Base-by-base conservation (phyloP, 805 yeast species). In the Lipomyces chichibuensis region DNA sequence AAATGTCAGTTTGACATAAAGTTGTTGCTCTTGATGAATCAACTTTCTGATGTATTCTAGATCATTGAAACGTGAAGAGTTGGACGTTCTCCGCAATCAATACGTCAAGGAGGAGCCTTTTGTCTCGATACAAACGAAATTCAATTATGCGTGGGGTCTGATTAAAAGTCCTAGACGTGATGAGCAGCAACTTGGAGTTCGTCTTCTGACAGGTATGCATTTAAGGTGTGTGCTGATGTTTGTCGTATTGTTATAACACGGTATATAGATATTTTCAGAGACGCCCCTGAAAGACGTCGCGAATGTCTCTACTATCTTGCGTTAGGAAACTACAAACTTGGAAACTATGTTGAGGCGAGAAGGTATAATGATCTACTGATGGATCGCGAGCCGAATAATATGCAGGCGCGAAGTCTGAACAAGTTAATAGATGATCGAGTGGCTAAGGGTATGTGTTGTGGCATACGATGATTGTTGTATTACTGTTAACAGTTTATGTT, bases 121-220 rank as follows among this genome's bases (percentile, higher is more conserved):
- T 52, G 92, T 91, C 0, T 83, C 93, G 0, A 84, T 90, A 0
- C 98, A 92, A 77, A 88, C 97, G 1, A 85, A 87, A 65, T 95
- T 95, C 83, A 95, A 96, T 78, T 91, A 90, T 74, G 96, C 98
- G 0, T 95, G 99, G 99, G 99, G 96, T 2, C 81, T 95, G 60
- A 85, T 96, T 69, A 93, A 92, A 77, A 87, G 96, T 1, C 75
- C 78, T 60, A 82, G 83, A 60, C 81, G 82, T 27, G 83, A 81
- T 52, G 89, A 90, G 69, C 96, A 91, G 75, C 83, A 89, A 72
- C 82, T 88, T 60, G 99, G 98, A 0, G 86, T 95, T 20, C 87
- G 85, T 63, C 82, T 94, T 35, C 81, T 95, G 66, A 85, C 91
- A 0, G 86, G 85, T 56, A 80, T 80, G 37, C 33, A 6, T 8